Evolutionary conservation across 805 yeast genomes (phyloP), one percentile per base, ranked within the genome.

Genomic region (Metschnikowia reukaufii): DNA sequence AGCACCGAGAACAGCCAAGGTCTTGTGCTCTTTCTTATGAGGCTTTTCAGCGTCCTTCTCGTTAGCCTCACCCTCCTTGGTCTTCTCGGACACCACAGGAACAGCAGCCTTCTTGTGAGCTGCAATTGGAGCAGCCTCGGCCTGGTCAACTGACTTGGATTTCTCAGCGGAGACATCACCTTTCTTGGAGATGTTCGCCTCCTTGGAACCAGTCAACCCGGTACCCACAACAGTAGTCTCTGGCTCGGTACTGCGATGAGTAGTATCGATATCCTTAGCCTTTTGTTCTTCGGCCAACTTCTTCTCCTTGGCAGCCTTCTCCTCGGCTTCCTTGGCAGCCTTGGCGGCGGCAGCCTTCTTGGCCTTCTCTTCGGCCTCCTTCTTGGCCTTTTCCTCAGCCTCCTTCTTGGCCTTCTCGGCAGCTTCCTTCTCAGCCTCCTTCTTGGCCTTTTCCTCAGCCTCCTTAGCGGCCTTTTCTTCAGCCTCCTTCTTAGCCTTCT

Each of bases 251-350:
- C 40, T 29, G 23, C 21, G 36, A 29, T 39, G 44, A 21, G n/a
- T 25, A 15, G 44, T 39, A 32, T 39, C 12, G 23, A 45, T 33
- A 12, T 39, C 43, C 51, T 63, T 62, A 21, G 60, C 71, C 21
- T 60, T 64, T 48, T 67, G 72, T 50, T 39, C 43, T n/a, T 39
- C 43, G 19, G 35, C 42, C 29, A 39, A 31, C 31, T 32, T 39
- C 30, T 39, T 30, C 31, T 39, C 36, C 36, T 33, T 33, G 6
- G 71, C 72, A 36, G 65, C 41, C 42, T 55, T 46, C 39, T 64
- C 68, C 18, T 65, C 68, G 42, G 61, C 69, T 18, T 46, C 41
- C 48, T 63, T 57, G n/a, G n/a, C n/a, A n/a, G n/a, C n/a, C 40
- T 62, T 64, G 19, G 58, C 60, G 36, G 56, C 56, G 13, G 43